Evolutionary conservation across 768 basidiomycete species (phyloP).

Genomic region (Hygrocybe coccinea): DNA sequence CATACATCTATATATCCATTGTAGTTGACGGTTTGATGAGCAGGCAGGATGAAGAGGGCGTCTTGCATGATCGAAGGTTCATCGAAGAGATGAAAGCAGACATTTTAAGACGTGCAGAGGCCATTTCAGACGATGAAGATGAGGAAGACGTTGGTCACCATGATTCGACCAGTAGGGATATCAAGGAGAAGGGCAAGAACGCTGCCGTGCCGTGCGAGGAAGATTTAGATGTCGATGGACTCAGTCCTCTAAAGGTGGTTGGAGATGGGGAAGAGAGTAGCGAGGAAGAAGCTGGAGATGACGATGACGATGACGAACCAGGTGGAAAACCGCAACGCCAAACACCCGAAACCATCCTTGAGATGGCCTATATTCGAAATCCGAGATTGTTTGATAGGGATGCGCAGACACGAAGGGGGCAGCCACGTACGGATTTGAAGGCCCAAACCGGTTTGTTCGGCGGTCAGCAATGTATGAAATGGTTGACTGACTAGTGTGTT

Average conservation of each 20-base stretch:
- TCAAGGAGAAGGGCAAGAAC: conserved; percentile 26
- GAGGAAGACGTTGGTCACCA: conserved; percentile 20
- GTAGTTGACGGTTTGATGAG: neutral
- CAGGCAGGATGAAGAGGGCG: conserved; percentile 42
- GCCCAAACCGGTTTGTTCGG: conserved; percentile 55
- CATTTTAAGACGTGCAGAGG: conserved; percentile 73
- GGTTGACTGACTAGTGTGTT: neutral
- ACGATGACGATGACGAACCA: conserved; percentile 34
- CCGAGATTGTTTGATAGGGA: conserved; percentile 75
- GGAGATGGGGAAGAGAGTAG: conserved; percentile 49
- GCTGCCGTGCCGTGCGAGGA: conserved; percentile 44
- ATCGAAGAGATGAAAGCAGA: conserved; percentile 78
- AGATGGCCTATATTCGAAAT: conserved; percentile 71
- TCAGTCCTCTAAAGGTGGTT: conserved; percentile 40
- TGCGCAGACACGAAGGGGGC: conserved; percentile 63
- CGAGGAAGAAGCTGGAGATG: conserved; percentile 26
- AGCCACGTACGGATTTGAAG: conserved; percentile 60
- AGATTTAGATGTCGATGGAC: conserved; percentile 43
- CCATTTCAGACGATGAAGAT: conserved; percentile 58
- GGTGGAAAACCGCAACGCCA: conserved; percentile 26
- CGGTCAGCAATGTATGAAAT: neutral
- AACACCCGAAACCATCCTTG: conserved; percentile 60
- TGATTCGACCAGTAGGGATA: conserved; percentile 7
- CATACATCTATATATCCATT: no score
- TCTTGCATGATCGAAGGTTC: conserved; percentile 53